Evolutionary conservation across 352 stramenopile genomes (phyloP).

Genomic region (Phytophthora vignae): DNA sequence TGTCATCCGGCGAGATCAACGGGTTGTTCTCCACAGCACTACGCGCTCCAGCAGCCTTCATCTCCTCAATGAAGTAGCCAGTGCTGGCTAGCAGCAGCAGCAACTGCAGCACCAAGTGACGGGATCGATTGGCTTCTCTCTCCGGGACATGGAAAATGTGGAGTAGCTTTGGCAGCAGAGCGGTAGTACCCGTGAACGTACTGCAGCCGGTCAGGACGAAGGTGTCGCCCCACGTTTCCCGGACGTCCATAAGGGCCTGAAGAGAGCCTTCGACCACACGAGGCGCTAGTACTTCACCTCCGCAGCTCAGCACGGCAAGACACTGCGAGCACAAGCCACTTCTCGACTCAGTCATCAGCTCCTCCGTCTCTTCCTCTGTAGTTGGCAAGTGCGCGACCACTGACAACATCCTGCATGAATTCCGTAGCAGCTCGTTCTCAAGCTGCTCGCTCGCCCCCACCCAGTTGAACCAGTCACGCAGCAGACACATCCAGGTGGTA

Average conservation of each 20-base stretch:
- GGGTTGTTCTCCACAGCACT: slow-evolving; percentile 68
- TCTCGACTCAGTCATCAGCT: slow-evolving; percentile 7
- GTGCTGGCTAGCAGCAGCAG: slow-evolving; percentile 67
- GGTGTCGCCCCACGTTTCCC: slow-evolving; percentile 40
- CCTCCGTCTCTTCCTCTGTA: slow-evolving; percentile 13
- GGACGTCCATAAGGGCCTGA: slow-evolving; percentile 39
- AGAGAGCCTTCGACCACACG: slow-evolving; percentile 32
- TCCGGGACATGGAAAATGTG: slow-evolving; percentile 44
- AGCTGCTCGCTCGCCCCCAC: slow-evolving; percentile 12
- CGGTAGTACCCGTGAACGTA: slow-evolving; percentile 18
- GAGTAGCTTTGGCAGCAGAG: slow-evolving; percentile 49
- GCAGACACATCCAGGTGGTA: slow-evolving; percentile 30
- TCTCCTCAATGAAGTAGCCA: slow-evolving; percentile 54
- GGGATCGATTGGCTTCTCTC: slow-evolving; percentile 29
- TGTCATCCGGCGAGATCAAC: slow-evolving; percentile 55
- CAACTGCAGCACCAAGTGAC: slow-evolving; percentile 59
- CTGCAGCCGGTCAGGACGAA: slow-evolving; percentile 39
- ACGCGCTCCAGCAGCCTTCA: slow-evolving; percentile 62
- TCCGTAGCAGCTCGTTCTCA: slow-evolving; percentile 19
- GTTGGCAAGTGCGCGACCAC: slow-evolving; percentile 19
- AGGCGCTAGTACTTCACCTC: slow-evolving; percentile 7
- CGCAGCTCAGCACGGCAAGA: slow-evolving; percentile 24
- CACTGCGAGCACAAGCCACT: slow-evolving; percentile 25
- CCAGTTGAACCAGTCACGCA: slow-evolving; percentile 31
- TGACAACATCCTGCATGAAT: slow-evolving; percentile 40